phyloP scores from a whole-genome alignment of 2,329 filamentous ascomycete species.

The Podosphaera aphanis region DNA sequence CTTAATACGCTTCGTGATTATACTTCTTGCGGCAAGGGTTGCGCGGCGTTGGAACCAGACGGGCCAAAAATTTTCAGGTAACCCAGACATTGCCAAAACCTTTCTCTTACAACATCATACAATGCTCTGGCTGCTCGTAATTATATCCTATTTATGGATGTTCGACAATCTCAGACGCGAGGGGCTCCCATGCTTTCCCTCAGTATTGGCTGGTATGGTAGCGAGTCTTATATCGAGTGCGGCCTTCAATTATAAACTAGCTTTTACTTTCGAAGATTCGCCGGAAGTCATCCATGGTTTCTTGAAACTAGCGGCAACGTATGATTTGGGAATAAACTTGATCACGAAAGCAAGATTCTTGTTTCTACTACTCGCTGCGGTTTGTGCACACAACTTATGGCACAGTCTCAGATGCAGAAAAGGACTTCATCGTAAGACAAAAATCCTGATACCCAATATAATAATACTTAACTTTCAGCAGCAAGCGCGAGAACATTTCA shows the following conservation, averaged over 20 bases:
- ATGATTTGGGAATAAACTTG: slow-evolving; percentile 9
- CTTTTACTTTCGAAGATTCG: slow-evolving; percentile 69
- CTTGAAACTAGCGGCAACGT: slow-evolving; percentile 14
- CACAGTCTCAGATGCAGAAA: slow-evolving; percentile 17
- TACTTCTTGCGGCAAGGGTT: slow-evolving; percentile 41
- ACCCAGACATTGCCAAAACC: slow-evolving; percentile 57
- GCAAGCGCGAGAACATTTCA: slow-evolving; percentile 27
- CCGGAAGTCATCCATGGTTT: slow-evolving; percentile 46
- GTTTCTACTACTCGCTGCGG: slow-evolving; percentile 21
- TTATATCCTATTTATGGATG: slow-evolving; percentile 39
- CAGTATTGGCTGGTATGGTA: slow-evolving; percentile 12
- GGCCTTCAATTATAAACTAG: slow-evolving; percentile 67
- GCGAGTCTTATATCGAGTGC: slow-evolving; percentile 23
- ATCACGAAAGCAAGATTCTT: slow-evolving; percentile 20
- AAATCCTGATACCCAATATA: not conserved
- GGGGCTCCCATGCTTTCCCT: slow-evolving; percentile 13
- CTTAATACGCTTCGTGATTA: slow-evolving; percentile 16
- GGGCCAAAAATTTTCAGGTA: slow-evolving; percentile 85
- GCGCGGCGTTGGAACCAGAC: slow-evolving; percentile 83
- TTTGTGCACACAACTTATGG: slow-evolving; percentile 20
- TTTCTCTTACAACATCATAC: slow-evolving; percentile 37
- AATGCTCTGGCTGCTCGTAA: slow-evolving; percentile 52
- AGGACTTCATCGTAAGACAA: slow-evolving; percentile 8
- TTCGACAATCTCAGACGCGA: slow-evolving; percentile 9
- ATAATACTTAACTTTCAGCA: slow-evolving; percentile 4